These are phyloP conservation scores for Komagataella ulmi DNA, from an alignment of 805 yeast species.

Conservation along the genomic window DNA sequence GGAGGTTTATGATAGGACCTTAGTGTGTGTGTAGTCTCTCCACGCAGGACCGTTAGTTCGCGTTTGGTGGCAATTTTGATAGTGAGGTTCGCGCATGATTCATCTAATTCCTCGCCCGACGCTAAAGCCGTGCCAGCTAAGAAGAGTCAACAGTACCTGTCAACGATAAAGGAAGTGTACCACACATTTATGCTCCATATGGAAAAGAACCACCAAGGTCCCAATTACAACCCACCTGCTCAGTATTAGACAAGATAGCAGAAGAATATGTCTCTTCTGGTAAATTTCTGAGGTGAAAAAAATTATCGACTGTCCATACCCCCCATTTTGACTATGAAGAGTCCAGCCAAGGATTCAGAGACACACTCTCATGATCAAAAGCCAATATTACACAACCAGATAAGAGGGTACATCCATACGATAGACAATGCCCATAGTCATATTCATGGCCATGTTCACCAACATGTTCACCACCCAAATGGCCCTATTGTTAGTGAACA, in stretches of 20 bases:
- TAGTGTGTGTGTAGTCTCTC: not conserved
- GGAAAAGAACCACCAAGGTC: not conserved
- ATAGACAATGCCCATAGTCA: conserved; percentile 4
- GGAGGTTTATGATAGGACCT: not conserved
- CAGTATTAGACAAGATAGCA: not conserved
- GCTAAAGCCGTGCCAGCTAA: no score
- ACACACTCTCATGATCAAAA: not conserved
- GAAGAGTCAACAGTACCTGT: not conserved
- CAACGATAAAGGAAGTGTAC: not conserved
- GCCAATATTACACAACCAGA: not conserved
- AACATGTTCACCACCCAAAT: conserved; percentile 1
- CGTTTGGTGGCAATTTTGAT: not conserved
- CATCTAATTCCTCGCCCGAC: not conserved
- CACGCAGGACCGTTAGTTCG: not conserved
- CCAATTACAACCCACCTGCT: not conserved
- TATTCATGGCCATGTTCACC: conserved; percentile 6
- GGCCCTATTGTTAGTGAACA: not conserved
- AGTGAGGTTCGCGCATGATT: not conserved
- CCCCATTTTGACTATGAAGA: not conserved
- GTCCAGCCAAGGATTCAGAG: not conserved
- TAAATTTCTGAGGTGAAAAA: not conserved
- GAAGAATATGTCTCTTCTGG: not conserved
- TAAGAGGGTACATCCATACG: not conserved
- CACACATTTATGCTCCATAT: not conserved
- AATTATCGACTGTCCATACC: not conserved